A percentile compares a stretch with the other conserved stretches of the same genome.
phyloP scores from a whole-genome alignment of 345 rosid genomes.

The Aquilaria sinensis region DNA sequence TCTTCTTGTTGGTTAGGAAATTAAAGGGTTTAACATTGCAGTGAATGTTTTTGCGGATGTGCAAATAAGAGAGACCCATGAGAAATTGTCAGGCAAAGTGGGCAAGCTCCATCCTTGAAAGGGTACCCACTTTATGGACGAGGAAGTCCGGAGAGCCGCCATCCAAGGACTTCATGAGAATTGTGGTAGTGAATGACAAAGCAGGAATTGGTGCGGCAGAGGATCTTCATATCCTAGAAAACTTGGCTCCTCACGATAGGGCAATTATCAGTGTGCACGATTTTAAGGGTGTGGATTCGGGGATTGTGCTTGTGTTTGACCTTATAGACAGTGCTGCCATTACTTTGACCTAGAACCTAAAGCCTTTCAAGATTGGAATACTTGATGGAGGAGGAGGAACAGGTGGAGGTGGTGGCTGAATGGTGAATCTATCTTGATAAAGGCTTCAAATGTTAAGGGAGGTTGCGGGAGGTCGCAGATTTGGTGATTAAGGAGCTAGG shows the following conservation, averaged over 20 bases:
- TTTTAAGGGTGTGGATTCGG: conserved; percentile 58
- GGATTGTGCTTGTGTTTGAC: conserved; percentile 50
- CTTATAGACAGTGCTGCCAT: conserved; percentile 77
- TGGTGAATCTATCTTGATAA: conserved; percentile 65
- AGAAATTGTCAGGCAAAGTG: conserved; percentile 56
- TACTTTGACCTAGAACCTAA: conserved; percentile 67
- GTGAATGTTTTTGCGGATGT: conserved; percentile 60
- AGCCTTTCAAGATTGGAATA: conserved; percentile 55
- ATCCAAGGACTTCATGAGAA: conserved; percentile 83
- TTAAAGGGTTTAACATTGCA: conserved; percentile 85
- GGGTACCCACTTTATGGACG: conserved; percentile 28
- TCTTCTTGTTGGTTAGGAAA: conserved; percentile 41
- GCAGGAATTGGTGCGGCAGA: conserved; percentile 71
- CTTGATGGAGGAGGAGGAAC: conserved; percentile 15
- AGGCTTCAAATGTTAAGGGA: conserved; percentile 59
- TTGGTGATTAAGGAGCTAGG: no score
- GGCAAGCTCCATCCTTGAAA: conserved; percentile 41
- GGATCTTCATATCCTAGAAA: conserved; percentile 66
- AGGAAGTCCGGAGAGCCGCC: conserved; percentile 57
- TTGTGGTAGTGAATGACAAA: conserved; percentile 50
- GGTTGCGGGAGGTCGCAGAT: no score
- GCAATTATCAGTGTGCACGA: conserved; percentile 52
- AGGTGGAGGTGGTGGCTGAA: conserved; percentile 8
- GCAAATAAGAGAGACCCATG: conserved; percentile 56
- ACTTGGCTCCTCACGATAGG: conserved; percentile 50